Conservation (phyloP, 2,329 filamentous ascomycete genomes). For the Trichoderma gracile region DNA sequence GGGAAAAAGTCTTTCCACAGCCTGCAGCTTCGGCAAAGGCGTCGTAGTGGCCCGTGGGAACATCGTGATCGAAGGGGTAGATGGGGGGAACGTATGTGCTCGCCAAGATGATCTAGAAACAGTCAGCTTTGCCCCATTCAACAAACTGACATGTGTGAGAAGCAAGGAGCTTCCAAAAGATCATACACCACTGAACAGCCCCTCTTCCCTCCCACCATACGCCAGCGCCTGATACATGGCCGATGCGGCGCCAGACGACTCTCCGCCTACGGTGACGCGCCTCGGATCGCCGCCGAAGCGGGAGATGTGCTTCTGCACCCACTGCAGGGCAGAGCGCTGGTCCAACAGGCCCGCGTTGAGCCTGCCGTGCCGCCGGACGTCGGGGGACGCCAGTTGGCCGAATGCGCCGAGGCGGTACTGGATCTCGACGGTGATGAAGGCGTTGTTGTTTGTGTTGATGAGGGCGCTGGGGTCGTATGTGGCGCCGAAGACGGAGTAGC, state of each 20-base stretch:
- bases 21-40: constrained; percentile 39
- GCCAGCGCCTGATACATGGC: constrained; percentile 52
- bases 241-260: constrained; percentile 54
- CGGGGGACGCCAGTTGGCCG: constrained; percentile 49
- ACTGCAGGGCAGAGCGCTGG: constrained; percentile 52
- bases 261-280: constrained; percentile 56
- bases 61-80: constrained; percentile 43
- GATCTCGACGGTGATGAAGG: constrained; percentile 44
- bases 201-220: constrained; percentile 43
- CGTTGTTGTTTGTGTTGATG: constrained; percentile 34
- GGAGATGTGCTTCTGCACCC: constrained; percentile 54
- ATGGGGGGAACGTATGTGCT: constrained; percentile 57
- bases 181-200: constrained; percentile 49
- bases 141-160: too few relatives aligned
- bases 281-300: constrained; percentile 54
- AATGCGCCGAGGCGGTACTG: constrained; percentile 44
- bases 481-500: constrained; percentile 37
- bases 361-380: constrained; percentile 39
- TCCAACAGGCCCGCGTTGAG: constrained; percentile 56
- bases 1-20: constrained; percentile 30
- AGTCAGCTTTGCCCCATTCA: too few relatives aligned
- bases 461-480: constrained; percentile 32
- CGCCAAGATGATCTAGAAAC: constrained; percentile 33
- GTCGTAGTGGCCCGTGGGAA: constrained; percentile 38
- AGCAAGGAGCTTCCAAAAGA: too few relatives aligned